These are phyloP conservation scores for Luffa aegyptiaca DNA, from an alignment of 306 rosid genomes.

Conservation along the genomic window DNA sequence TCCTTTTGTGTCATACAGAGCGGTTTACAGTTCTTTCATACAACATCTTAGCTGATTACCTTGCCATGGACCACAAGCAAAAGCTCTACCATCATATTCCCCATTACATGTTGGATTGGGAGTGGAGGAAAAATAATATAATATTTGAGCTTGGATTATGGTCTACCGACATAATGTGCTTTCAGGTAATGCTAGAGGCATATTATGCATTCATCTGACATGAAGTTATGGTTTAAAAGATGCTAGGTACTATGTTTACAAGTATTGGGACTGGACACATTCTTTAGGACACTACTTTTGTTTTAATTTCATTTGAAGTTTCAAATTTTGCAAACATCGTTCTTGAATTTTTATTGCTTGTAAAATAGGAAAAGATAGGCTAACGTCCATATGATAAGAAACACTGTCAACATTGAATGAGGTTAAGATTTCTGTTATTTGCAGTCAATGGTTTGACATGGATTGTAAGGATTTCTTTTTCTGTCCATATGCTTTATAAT, in stretches of 20 bases:
- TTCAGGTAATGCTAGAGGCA: slow-evolving; percentile 47
- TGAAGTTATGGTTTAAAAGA: neutral
- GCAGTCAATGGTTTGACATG: neutral
- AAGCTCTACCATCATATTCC: slow-evolving; percentile 77
- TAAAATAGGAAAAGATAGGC: neutral
- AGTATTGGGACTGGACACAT: neutral
- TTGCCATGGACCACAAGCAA: slow-evolving; percentile 53
- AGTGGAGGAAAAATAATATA: slow-evolving; percentile 62
- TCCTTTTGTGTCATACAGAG: slow-evolving; percentile 32
- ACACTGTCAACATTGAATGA: neutral
- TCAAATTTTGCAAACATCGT: neutral
- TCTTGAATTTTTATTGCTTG: neutral
- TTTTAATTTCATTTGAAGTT: neutral
- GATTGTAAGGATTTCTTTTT: neutral
- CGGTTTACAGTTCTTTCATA: slow-evolving; percentile 74
- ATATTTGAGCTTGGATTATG: slow-evolving; percentile 72
- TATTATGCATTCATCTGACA: neutral
- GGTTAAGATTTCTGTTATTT: neutral
- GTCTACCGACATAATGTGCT: slow-evolving; percentile 87
- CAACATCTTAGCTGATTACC: slow-evolving; percentile 83
- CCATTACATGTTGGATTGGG: slow-evolving; percentile 57
- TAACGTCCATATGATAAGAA: neutral
- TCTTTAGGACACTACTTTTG: neutral
- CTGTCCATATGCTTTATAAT: neutral
- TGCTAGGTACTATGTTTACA: neutral